Evolutionary conservation across 768 basidiomycete species (phyloP), one percentile per base, ranked within the genome.

Genomic region (Phylloporus sp.): DNA sequence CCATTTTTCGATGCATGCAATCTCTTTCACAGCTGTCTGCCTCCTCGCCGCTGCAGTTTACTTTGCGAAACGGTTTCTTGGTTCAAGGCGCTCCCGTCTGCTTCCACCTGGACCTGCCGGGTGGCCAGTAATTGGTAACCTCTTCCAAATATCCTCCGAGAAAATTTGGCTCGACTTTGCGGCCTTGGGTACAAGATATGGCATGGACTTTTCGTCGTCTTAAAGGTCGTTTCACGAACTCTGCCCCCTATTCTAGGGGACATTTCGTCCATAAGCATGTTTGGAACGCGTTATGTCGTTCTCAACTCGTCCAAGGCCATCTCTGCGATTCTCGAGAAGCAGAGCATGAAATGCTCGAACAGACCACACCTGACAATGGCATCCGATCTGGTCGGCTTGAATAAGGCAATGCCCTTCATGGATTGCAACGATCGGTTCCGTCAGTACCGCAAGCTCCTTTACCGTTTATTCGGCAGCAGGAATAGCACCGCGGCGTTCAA

Each of bases 121-220:
- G 3, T 54, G 46, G 50, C 79, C 72, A 10, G 20, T 81, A 11
- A 59, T 82, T 23, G 81, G 80, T 14, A 81, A 77, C 51, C 55
- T 77, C 9, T 62, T 77, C 21, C 74, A 78, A 49, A 74, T 82
- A 72, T 76, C 80, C 26, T 57, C 62, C 14, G 68, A 70, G 24
- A 65, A 71, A 51, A 72, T 71, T 47, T 81, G 79, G 79, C 46
- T 74, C 15, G 75, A 69, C 0, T 81, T 79, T 53, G 67, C 76
- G 15, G 65, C 69, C 17, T 76, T 81, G 74, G 71, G 77, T 3
- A 71, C 76, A 50, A 64, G 62, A 59, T 82, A 73, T 53, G 81
- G 81, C 72, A 50, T 24, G 69, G 53, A 11, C 34, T 34, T 33
- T 7, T 2, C 18, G 14, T 22, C 10, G 17, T 39, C 15, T 28